Base-by-base conservation (phyloP, 2,329 filamentous ascomycete species). In the Pseudogymnoascus sp. region DNA sequence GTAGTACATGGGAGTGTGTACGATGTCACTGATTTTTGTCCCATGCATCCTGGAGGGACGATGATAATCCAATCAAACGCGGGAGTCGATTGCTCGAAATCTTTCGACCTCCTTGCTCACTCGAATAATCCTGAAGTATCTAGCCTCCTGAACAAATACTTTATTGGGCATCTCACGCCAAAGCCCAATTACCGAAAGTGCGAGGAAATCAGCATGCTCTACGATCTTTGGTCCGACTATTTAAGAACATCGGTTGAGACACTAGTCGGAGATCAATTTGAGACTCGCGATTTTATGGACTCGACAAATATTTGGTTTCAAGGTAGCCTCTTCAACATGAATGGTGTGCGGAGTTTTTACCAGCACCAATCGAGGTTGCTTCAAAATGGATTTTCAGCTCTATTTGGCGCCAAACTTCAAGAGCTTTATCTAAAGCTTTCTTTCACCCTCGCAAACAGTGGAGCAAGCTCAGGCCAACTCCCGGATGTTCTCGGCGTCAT, bases 61-160 rank as follows among this genome's bases (percentile, higher is more conserved):
- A 72, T 81, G 10, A 83, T 83, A 64, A 77, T 83, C 66, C 79
- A 79, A 64, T 81, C 78, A 2, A 83, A 82, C 62, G 80, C 80
- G 0, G 80, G 81, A n/a, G 77, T 81, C 0, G 81, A 83, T 66
- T 82, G 80, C 63, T 76, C 76, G 5, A 75, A 77, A 64, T 79
- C 80, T 0, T 83, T 83, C 55, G 80, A 83, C 65, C 78, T 80
- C 55, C 75, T 83, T 3, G 80, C 79, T 0, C 81, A 83, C 66
- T 81, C 80, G 1, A 81, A 80, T 65, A 83, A 83, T 59, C 80
- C 81, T 0, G 80, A 83, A 66, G 80, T 83, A 0, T 73, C 76
- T 4, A 81, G 79, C 67, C 74, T 83, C 1, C 68, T 83, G 3
- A 80, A 80, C 0, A 81, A 81, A 42, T 83, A 83, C 66, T 82